A percentile compares a stretch with the other conserved stretches of the same genome.
phyloP scores from a whole-genome alignment of 2,329 filamentous ascomycete genomes.

The Trichoderma aggressivum region DNA sequence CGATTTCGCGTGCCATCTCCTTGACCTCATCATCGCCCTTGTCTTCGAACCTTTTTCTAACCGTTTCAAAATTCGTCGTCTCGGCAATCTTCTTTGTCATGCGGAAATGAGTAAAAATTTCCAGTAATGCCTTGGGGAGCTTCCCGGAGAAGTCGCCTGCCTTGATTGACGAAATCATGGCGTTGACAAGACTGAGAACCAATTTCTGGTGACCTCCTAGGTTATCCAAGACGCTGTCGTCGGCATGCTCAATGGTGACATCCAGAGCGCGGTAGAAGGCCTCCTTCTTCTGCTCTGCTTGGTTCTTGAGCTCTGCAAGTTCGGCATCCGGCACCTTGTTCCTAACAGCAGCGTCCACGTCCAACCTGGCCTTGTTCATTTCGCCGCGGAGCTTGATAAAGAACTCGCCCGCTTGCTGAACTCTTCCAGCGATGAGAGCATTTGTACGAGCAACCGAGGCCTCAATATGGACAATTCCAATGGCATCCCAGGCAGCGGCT shows the following conservation, averaged over 20 bases:
- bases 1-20: slow-evolving; percentile 56
- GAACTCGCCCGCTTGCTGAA: slow-evolving; percentile 50
- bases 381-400: slow-evolving; percentile 47
- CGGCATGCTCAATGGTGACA: slow-evolving; percentile 52
- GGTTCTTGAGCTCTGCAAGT: slow-evolving; percentile 38
- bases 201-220: slow-evolving; percentile 57
- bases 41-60: slow-evolving; percentile 60
- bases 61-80: slow-evolving; percentile 63
- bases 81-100: slow-evolving; percentile 60
- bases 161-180: slow-evolving; percentile 53
- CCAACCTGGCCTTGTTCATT: slow-evolving; percentile 46
- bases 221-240: slow-evolving; percentile 55
- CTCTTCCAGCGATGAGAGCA: slow-evolving; percentile 43
- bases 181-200: slow-evolving; percentile 52
- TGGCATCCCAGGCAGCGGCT: slow-evolving; percentile 52
- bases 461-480: slow-evolving; percentile 50
- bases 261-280: slow-evolving; percentile 51
- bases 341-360: slow-evolving; percentile 42
- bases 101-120: slow-evolving; percentile 59
- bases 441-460: slow-evolving; percentile 37
- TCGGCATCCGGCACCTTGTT: slow-evolving; percentile 39
- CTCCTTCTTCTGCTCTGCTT: slow-evolving; percentile 45
- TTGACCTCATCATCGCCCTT: slow-evolving; percentile 64
- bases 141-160: slow-evolving; percentile 50
- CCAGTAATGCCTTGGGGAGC: slow-evolving; percentile 53